Conservation (phyloP, 1,139 yeast species). For the Yamadazyma trypodendri region DNA sequence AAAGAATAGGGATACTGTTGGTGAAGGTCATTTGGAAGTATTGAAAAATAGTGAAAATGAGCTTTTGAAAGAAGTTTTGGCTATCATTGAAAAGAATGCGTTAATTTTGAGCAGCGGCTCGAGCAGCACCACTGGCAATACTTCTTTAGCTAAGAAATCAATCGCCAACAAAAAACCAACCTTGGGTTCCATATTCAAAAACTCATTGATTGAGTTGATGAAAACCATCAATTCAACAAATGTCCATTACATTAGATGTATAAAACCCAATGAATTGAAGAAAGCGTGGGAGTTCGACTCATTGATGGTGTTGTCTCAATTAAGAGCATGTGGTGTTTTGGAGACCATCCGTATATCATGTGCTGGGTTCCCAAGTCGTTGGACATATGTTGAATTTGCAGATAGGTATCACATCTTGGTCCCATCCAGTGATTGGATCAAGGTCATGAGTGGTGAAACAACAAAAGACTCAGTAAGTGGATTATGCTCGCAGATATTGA, state of each 20-base stretch:
- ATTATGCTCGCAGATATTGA: constrained; percentile 68
- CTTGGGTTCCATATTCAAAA: constrained; percentile 89
- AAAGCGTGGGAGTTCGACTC: constrained; percentile 97
- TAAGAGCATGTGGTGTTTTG: constrained; percentile 97
- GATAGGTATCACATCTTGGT: constrained; percentile 83
- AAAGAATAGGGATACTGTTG: constrained; percentile 95
- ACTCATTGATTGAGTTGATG: constrained; percentile 91
- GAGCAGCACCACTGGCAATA: constrained; percentile 34
- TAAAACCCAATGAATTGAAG: constrained; percentile 92
- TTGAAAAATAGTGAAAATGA: constrained; percentile 67
- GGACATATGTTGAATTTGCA: constrained; percentile 94
- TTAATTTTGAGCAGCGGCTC: constrained; percentile 48
- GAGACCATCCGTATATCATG: constrained; percentile 96
- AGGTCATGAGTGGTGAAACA: constrained; percentile 54
- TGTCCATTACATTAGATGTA: constrained; percentile 95
- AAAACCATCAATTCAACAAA: constrained; percentile 88
- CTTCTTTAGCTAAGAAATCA: constrained; percentile 19
- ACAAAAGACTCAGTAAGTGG: constrained; percentile 59
- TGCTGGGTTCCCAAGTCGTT: constrained; percentile 96
- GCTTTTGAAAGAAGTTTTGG: constrained; percentile 51
- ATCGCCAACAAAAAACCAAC: constrained; percentile 79
- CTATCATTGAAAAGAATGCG: constrained; percentile 63
- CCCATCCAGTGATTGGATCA: constrained; percentile 67
- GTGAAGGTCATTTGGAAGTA: constrained; percentile 91
- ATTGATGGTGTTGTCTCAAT: constrained; percentile 89